Evolutionary conservation across 108 stramenopile species (phyloP).

Genomic region (Stephanodiscus triporus): DNA sequence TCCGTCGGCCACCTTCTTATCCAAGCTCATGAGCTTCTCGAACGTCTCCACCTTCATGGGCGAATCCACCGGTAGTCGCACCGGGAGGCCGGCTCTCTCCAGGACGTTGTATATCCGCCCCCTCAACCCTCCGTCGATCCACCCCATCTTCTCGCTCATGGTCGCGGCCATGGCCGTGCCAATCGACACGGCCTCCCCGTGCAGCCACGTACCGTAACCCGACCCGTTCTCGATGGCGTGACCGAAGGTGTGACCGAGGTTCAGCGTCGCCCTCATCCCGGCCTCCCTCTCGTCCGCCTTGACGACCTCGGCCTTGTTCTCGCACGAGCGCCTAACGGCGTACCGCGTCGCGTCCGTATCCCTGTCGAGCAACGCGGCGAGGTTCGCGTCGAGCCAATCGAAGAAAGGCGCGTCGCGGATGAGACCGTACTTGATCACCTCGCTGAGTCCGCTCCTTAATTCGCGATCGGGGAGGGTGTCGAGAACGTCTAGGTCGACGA

Average conservation of each 20-base stretch:
- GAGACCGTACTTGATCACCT: conserved; percentile 96
- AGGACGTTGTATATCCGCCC: conserved; percentile 69
- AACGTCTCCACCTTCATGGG: conserved; percentile 81
- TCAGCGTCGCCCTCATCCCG: conserved; percentile 93
- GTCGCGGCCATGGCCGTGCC: conserved; percentile 96
- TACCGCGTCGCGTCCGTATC: conserved; percentile 81
- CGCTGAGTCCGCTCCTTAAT: conserved; percentile 88
- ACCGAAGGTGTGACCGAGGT: no score
- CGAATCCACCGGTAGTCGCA: conserved; percentile 75
- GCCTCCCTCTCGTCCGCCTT: conserved; percentile 97
- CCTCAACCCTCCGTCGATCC: conserved; percentile 74
- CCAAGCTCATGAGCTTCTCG: conserved; percentile 84
- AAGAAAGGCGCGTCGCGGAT: conserved; percentile 93
- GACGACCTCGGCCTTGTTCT: conserved; percentile 96
- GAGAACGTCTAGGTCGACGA: conserved; percentile 87
- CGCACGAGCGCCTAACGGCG: conserved; percentile 88
- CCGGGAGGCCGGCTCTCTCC: conserved; percentile 73
- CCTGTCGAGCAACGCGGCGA: conserved; percentile 76
- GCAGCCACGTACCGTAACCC: conserved; percentile 93
- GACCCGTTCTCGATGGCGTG: conserved; percentile 97
- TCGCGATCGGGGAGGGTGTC: conserved; percentile 96
- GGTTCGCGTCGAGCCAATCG: conserved; percentile 90
- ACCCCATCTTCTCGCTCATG: conserved; percentile 89
- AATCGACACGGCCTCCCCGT: conserved; percentile 97
- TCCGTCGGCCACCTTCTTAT: conserved; percentile 94